These are phyloP conservation scores for Xylariaceae sp. DNA, from an alignment of 2,329 filamentous ascomycete species.

Conservation along the genomic window DNA sequence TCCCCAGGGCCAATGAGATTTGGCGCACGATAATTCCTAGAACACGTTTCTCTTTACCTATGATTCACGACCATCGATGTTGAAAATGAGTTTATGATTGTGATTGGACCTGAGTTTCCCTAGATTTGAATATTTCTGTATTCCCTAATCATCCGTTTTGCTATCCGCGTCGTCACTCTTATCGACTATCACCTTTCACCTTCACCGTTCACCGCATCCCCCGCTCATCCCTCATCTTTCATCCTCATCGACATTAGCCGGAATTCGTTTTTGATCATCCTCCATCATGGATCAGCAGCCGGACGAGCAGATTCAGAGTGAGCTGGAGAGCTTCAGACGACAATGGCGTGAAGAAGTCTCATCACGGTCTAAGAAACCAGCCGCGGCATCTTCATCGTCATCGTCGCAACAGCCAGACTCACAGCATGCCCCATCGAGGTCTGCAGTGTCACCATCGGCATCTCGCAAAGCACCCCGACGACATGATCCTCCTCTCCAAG, in stretches of 20 bases:
- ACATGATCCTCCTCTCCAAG: slow-evolving; percentile 16
- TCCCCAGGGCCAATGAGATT: neutral
- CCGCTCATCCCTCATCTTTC: neutral
- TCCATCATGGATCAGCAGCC: slow-evolving; percentile 26
- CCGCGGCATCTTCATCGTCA: slow-evolving; percentile 10
- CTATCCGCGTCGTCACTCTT: too few species aligned
- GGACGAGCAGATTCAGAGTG: slow-evolving; percentile 47
- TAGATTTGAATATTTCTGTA: neutral
- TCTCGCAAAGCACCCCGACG: slow-evolving; percentile 17
- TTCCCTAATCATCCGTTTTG: neutral
- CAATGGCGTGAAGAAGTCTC: slow-evolving; percentile 80
- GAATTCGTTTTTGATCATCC: neutral
- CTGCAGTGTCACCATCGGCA: slow-evolving; percentile 13
- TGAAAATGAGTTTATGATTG: neutral
- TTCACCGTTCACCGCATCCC: neutral
- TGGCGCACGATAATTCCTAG: neutral
- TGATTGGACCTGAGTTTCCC: neutral
- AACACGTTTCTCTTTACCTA: neutral
- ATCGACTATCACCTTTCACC: neutral
- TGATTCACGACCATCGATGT: neutral
- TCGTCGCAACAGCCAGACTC: neutral
- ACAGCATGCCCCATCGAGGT: slow-evolving; percentile 18
- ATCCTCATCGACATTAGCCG: neutral
- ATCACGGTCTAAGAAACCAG: slow-evolving; percentile 35
- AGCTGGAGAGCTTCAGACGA: slow-evolving; percentile 79